These are phyloP conservation scores for Periconia macrospinosa DNA, from an alignment of 2,329 filamentous ascomycete genomes.

Conservation along the genomic window DNA sequence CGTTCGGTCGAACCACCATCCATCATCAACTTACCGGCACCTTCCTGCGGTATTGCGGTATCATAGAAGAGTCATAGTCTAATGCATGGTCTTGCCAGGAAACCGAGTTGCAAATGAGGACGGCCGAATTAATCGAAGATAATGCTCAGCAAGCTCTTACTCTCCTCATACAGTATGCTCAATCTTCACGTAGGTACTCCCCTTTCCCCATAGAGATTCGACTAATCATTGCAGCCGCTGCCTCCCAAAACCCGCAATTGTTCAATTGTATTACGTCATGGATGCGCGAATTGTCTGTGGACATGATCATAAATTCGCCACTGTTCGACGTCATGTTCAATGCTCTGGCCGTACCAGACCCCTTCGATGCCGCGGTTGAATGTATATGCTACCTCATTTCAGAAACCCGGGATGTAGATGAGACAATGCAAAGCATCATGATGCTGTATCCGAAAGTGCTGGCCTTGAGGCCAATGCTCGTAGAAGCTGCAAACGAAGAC, in stretches of 20 bases:
- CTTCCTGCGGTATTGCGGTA: conserved; percentile 35
- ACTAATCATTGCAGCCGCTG: conserved; percentile 53
- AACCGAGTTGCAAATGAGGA: conserved; percentile 87
- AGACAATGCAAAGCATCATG: conserved; percentile 80
- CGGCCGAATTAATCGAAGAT: conserved; percentile 84
- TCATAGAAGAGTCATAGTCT: conserved; percentile 45
- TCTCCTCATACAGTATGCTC: conserved; percentile 85
- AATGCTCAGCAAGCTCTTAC: conserved; percentile 87
- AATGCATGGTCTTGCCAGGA: conserved; percentile 64
- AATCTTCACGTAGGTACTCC: conserved; percentile 75
- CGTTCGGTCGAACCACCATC: conserved; percentile 62
- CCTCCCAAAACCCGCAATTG: conserved; percentile 83
- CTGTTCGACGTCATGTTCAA: conserved; percentile 79
- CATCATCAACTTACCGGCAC: conserved; percentile 44
- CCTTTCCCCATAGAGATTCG: not conserved
- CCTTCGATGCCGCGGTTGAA: conserved; percentile 86
- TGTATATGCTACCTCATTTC: conserved; percentile 89
- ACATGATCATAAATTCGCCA: conserved; percentile 80
- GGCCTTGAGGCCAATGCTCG: conserved; percentile 74
- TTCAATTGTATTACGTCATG: conserved; percentile 96
- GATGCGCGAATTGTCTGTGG: conserved; percentile 88
- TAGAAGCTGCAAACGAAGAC: conserved; percentile 73
- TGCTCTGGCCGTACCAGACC: conserved; percentile 72
- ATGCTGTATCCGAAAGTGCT: conserved; percentile 80
- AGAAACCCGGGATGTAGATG: conserved; percentile 92